These are phyloP conservation scores for Neoboletus magnificus DNA, from an alignment of 768 basidiomycete species.

Conservation along the genomic window DNA sequence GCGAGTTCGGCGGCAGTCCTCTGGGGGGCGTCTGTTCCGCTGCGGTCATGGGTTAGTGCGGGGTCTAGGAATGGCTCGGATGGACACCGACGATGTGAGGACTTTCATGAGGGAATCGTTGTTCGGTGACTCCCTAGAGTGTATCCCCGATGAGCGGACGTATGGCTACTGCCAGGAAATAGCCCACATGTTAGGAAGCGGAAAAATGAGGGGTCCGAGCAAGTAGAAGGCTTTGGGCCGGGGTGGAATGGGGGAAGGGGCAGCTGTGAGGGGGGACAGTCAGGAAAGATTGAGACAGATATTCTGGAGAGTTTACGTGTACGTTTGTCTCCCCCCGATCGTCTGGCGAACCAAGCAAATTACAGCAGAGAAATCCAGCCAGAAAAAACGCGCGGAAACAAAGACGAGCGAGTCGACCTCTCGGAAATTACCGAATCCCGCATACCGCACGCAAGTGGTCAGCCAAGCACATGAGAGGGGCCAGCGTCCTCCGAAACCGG, in stretches of 20 bases:
- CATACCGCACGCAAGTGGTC: constrained; percentile 20
- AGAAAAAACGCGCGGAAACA: constrained; percentile 20
- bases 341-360: constrained; percentile 3
- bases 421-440: constrained; percentile 31
- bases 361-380: constrained; percentile 5
- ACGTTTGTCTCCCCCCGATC: constrained; percentile 6
- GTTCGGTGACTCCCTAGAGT: constrained; percentile 27
- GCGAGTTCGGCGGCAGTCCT: constrained; percentile 43
- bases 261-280: neutral
- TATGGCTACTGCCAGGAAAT: constrained; percentile 10
- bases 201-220: neutral
- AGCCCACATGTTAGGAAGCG: constrained; percentile 17
- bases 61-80: neutral
- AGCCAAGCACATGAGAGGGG: constrained; percentile 2
- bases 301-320: constrained; percentile 10
- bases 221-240: neutral
- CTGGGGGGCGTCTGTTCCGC: constrained; percentile 27
- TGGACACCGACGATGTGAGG: constrained; percentile 20
- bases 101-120: constrained; percentile 17
- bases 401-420: constrained; percentile 3
- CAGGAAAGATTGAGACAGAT: neutral
- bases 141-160: constrained; percentile 20
- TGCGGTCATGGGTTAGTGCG: constrained; percentile 15
- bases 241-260: constrained; percentile 1
- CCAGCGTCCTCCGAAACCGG: neutral